Percentiles rank a stretch among this genome's conserved stretches.
Evolutionary conservation across 106 monocot species (phyloP).

Genomic region (Dendrobium officinale): DNA sequence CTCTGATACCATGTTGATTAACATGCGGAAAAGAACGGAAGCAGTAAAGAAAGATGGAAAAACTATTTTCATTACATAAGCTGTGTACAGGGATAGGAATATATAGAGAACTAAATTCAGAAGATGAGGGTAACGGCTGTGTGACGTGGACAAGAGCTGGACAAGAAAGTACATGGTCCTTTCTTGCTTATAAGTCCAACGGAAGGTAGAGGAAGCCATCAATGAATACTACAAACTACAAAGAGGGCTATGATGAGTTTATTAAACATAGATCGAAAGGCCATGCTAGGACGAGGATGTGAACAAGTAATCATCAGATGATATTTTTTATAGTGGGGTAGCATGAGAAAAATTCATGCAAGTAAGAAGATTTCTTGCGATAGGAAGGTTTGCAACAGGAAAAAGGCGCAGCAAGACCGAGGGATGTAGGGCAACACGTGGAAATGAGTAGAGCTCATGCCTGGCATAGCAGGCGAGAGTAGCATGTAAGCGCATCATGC

Average conservation of each 20-base stretch:
- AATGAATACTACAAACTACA: not conserved
- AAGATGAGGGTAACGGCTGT: too few species aligned
- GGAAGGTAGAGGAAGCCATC: not conserved
- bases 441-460: too few species aligned
- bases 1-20: too few species aligned
- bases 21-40: too few species aligned
- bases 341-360: not conserved
- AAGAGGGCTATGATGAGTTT: not conserved
- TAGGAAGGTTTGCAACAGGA: not conserved
- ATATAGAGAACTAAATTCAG: too few species aligned
- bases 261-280: not conserved
- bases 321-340: not conserved
- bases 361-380: not conserved
- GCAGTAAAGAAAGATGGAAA: too few species aligned
- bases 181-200: too few species aligned
- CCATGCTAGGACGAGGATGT: not conserved
- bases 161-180: too few species aligned
- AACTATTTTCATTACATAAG: too few species aligned
- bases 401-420: not conserved
- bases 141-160: too few species aligned
- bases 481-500: not conserved
- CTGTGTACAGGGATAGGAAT: too few species aligned
- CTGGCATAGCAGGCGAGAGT: not conserved
- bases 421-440: too few species aligned
- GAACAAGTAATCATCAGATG: not conserved